Base-by-base conservation (phyloP, 805 yeast genomes). In the Spathaspora sp. region DNA sequence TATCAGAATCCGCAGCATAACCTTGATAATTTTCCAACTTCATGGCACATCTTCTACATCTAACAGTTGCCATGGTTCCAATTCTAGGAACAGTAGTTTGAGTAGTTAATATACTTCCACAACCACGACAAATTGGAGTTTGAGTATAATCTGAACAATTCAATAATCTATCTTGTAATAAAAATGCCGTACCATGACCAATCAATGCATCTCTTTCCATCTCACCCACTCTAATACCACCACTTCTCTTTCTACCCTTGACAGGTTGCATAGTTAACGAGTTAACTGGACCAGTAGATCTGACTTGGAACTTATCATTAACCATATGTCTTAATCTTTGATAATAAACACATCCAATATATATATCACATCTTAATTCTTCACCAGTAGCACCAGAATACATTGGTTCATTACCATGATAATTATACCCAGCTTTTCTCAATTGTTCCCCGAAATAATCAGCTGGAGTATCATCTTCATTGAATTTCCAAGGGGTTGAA, bases 161-260 rank as follows among this genome's bases (percentile, higher is more conserved):
- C 67, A 94, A 79, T 65, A 94, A 77, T 73, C 99, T 85, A 69
- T 94, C 99, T 71, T 93, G 98, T 60, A 94, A 76, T 62, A 94
- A 74, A 83, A 82, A 94, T 1, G 99, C 91, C 6, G 99, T 87
- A 72, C 99, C 99, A 66, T 94, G 99, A 53, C 98, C 99, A 69
- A 94, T 91, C 62, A 94, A 78, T 1, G 99, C 99, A 80, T 94
- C 99, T 76, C 99, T 88, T 75, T 94, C 99, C 99, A 94, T 94
- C 72, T 94, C 99, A 70, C 99, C 99, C 40, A 94, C 96, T 80
- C 99, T 96, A 61, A 94, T 94, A 87, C 99, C 99, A 74, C 99
- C 99, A 58, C 87, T 85, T 76, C 98, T 85, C 85, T 94, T 94
- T 77, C 99, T 87, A 64, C 99, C 99, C 76, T 94, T 94, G 51